A percentile compares a stretch with the other conserved stretches of the same genome.
Conservation (phyloP, 495 filamentous ascomycete genomes). For the Penicillium lagena region DNA sequence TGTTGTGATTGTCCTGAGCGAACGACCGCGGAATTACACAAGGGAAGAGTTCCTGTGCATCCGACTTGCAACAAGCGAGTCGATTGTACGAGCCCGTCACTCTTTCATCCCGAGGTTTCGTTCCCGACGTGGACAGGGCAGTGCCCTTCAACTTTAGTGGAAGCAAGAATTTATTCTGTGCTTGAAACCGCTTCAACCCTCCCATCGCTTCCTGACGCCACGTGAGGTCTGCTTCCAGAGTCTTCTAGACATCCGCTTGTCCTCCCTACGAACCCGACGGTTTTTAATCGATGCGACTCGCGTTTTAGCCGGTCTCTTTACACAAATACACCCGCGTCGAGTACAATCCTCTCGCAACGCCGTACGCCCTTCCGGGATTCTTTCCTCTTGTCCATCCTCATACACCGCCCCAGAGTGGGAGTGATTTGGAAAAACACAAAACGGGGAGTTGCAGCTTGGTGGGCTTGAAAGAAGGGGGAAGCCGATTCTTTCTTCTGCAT, state of each 20-base stretch:
- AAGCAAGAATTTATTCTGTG: not conserved
- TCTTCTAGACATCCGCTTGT: slow-evolving; percentile 1
- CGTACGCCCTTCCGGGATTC: too few species aligned
- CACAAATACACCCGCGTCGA: slow-evolving; percentile 1
- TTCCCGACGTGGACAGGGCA: slow-evolving; percentile 11
- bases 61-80: slow-evolving; percentile 1
- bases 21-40: not conserved
- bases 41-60: slow-evolving; percentile 4
- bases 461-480: slow-evolving; percentile 27
- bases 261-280: not conserved
- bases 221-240: not conserved
- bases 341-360: not conserved
- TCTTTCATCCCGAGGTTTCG: not conserved
- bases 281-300: slow-evolving; percentile 25
- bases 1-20: not conserved
- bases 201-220: too few species aligned
- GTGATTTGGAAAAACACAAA: slow-evolving; percentile 7
- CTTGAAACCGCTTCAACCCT: too few species aligned
- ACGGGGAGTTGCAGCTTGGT: slow-evolving; percentile 23
- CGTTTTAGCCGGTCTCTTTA: slow-evolving; percentile 14
- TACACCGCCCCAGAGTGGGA: slow-evolving; percentile 12
- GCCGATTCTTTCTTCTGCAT: slow-evolving; percentile 15
- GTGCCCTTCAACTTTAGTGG: slow-evolving; percentile 9
- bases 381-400: not conserved
- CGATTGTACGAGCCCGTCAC: not conserved